Evolutionary conservation across 768 basidiomycete genomes (phyloP).

Genomic region (Termitomyces sp.): DNA sequence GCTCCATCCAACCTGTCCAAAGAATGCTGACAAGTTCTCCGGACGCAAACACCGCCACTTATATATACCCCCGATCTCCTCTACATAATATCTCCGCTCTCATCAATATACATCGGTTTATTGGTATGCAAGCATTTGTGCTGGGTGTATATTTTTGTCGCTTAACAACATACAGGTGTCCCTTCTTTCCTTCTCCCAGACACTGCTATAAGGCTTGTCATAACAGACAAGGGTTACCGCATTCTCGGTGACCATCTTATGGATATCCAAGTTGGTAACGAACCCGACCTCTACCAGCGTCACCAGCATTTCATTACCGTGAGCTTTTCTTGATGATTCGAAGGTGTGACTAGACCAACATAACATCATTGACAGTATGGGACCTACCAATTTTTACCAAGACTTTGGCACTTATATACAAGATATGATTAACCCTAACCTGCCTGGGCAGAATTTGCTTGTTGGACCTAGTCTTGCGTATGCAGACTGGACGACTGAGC

Average conservation of each 20-base stretch:
- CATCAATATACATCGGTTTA: constrained; percentile 63
- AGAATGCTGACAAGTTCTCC: neutral
- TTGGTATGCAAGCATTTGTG: constrained; percentile 27
- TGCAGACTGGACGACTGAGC: constrained; percentile 46
- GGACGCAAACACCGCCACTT: constrained; percentile 69
- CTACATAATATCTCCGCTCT: constrained; percentile 54
- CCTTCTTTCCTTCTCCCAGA: constrained; percentile 60
- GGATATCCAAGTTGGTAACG: constrained; percentile 71
- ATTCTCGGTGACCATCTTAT: constrained; percentile 64
- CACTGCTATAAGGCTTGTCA: constrained; percentile 43
- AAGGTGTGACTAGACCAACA: neutral
- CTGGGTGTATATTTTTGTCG: neutral
- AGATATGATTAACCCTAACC: constrained; percentile 31
- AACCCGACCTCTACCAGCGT: constrained; percentile 46
- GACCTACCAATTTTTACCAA: constrained; percentile 38
- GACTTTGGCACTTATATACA: constrained; percentile 38
- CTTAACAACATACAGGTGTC: constrained; percentile 23
- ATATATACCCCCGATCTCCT: constrained; percentile 63
- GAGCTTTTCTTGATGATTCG: neutral
- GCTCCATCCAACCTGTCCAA: neutral
- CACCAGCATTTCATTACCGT: constrained; percentile 33
- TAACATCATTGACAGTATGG: constrained; percentile 25
- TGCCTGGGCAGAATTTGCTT: constrained; percentile 37
- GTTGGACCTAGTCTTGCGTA: constrained; percentile 52
- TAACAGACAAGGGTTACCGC: constrained; percentile 53